These are phyloP conservation scores for Ustilago tritici DNA, from an alignment of 1,284 basidiomycete genomes.

Conservation along the genomic window DNA sequence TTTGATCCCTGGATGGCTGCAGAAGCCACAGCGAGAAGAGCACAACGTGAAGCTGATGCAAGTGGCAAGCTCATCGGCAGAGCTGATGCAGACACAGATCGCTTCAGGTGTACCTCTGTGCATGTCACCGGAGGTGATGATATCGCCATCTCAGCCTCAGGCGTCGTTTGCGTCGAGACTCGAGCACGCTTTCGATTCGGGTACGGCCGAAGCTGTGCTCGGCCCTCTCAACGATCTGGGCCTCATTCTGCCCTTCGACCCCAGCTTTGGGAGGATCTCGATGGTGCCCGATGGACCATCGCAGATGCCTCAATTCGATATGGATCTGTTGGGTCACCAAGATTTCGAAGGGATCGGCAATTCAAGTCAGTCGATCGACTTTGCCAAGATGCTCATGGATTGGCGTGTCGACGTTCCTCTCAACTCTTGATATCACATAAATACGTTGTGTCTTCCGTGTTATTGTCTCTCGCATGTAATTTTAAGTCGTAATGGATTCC, in stretches of 20 bases:
- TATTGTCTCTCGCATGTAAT: not conserved
- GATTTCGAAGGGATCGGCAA: constrained; percentile 45
- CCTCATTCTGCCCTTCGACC: constrained; percentile 22
- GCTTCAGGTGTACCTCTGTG: not conserved
- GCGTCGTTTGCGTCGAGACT: not conserved
- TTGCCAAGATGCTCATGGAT: constrained; percentile 48
- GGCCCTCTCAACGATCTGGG: constrained; percentile 1
- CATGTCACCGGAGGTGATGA: not conserved
- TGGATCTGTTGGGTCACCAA: constrained; percentile 43
- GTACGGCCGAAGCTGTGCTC: not conserved
- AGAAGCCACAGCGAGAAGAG: constrained; percentile 20
- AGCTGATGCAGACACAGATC: not conserved
- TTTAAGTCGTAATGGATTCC: not conserved
- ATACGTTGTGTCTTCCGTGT: not conserved
- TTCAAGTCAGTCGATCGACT: constrained; percentile 40
- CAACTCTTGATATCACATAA: not conserved
- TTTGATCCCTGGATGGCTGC: constrained; percentile 41
- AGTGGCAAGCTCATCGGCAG: not conserved
- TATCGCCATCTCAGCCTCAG: not conserved
- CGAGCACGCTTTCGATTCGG: constrained; percentile 7
- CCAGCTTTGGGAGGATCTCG: constrained; percentile 18
- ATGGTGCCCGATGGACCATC: constrained; percentile 10
- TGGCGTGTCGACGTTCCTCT: constrained; percentile 46
- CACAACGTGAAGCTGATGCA: not conserved
- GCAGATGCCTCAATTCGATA: constrained; percentile 31